Percentiles rank a stretch among this genome's conserved stretches.
Evolutionary conservation across 2,329 filamentous ascomycete genomes (phyloP).

Genomic region (Ascosphaera apis): DNA sequence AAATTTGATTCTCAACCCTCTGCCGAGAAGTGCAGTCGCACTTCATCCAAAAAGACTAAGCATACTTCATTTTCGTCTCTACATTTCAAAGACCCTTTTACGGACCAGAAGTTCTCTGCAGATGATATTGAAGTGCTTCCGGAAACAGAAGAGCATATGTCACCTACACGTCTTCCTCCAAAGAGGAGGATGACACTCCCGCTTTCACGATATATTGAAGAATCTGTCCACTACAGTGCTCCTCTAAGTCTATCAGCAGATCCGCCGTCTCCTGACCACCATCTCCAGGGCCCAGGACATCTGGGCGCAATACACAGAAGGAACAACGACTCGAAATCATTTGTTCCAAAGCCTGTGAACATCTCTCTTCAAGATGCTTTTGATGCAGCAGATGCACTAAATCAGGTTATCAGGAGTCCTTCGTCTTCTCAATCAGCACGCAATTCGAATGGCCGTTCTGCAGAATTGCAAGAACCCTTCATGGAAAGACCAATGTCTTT

Average conservation of each 20-base stretch:
- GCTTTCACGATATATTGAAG: not conserved
- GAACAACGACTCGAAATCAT: not conserved
- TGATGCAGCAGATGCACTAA: not conserved
- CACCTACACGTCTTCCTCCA: not conserved
- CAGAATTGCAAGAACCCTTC: not conserved
- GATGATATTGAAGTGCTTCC: not conserved
- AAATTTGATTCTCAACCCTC: not conserved
- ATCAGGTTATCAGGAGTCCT: not conserved
- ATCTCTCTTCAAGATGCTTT: not conserved
- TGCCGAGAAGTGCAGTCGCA: not conserved
- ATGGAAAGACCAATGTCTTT: not conserved
- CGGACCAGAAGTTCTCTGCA: not conserved
- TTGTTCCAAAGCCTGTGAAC: not conserved
- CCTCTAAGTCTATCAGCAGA: not conserved
- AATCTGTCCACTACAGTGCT: not conserved
- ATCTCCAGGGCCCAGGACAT: not conserved
- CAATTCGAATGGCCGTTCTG: not conserved
- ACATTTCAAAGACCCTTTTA: not conserved
- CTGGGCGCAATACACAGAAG: not conserved
- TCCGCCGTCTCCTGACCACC: not conserved
- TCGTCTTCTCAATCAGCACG: not conserved
- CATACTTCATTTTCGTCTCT: not conserved
- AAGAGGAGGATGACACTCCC: not conserved
- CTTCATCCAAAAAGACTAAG: not conserved
- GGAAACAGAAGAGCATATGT: not conserved